These are phyloP conservation scores for Chaetomiaceae sp. DNA, from an alignment of 2,329 filamentous ascomycete genomes.

Conservation along the genomic window DNA sequence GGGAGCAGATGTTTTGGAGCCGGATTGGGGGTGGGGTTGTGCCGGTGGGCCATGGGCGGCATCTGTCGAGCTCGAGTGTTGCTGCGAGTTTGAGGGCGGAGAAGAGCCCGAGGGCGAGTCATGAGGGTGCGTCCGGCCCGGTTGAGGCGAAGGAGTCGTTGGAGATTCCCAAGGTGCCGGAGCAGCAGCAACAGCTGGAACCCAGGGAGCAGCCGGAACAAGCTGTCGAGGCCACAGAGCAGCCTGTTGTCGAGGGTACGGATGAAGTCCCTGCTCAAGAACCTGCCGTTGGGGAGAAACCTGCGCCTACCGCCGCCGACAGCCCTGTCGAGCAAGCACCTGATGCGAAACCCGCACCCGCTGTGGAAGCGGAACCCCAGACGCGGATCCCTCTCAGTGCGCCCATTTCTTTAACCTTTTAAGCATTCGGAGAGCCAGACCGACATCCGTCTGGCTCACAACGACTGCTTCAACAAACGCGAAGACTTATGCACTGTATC, in stretches of 20 bases:
- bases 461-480: not conserved
- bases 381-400: not conserved
- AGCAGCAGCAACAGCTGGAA: too few species aligned
- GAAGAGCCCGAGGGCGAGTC: conserved; percentile 26
- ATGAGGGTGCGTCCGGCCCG: conserved; percentile 13
- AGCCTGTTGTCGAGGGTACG: not conserved
- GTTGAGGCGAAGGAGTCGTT: not conserved
- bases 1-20: conserved; percentile 97
- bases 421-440: not conserved
- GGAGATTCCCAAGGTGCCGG: too few species aligned
- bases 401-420: not conserved
- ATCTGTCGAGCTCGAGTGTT: conserved; percentile 20
- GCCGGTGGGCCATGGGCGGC: conserved; percentile 47
- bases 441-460: not conserved
- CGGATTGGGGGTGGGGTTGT: conserved; percentile 88
- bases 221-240: not conserved
- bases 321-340: not conserved
- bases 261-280: not conserved
- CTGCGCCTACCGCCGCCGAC: not conserved
- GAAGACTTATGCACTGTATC: not conserved
- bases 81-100: conserved; percentile 22
- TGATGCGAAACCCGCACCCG: not conserved
- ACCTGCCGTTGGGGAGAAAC: not conserved
- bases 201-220: not conserved
- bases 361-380: not conserved